Conservation (phyloP, 352 stramenopile genomes). For the Phytophthora kernoviae region DNA sequence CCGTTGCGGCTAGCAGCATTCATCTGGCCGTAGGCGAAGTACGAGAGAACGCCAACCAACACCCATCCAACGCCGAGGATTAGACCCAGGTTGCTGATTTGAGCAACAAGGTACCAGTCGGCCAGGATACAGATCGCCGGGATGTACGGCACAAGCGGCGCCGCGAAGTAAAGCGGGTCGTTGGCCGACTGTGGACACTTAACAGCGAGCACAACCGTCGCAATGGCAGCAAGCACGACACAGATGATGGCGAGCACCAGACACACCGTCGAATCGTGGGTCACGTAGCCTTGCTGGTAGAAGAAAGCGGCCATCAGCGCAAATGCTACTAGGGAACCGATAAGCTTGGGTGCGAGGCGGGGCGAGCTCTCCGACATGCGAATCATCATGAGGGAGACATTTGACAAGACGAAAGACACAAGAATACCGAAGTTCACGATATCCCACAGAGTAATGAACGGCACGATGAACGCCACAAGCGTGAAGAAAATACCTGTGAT, state of each 20-base stretch:
- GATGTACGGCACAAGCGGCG: slow-evolving; percentile 51
- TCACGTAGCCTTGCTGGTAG: slow-evolving; percentile 50
- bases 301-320: slow-evolving; percentile 37
- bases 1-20: slow-evolving; percentile 43
- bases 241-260: slow-evolving; percentile 42
- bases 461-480: slow-evolving; percentile 53
- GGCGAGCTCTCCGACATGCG: slow-evolving; percentile 46
- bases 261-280: slow-evolving; percentile 26
- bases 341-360: slow-evolving; percentile 37
- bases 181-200: slow-evolving; percentile 47
- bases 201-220: slow-evolving; percentile 33
- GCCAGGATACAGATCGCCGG: slow-evolving; percentile 47
- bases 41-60: slow-evolving; percentile 42
- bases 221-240: slow-evolving; percentile 29
- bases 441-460: slow-evolving; percentile 65
- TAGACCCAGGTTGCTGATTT: slow-evolving; percentile 47
- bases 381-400: slow-evolving; percentile 55
- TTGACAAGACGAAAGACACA: slow-evolving; percentile 75
- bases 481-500: slow-evolving; percentile 53
- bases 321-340: slow-evolving; percentile 26
- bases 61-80: slow-evolving; percentile 45
- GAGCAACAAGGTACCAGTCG: slow-evolving; percentile 56
- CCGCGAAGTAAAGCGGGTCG: slow-evolving; percentile 37
- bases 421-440: slow-evolving; percentile 75
- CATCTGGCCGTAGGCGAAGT: slow-evolving; percentile 54